phyloP scores from a whole-genome alignment of 2,329 filamentous ascomycete genomes.

The Penicillium sp. region DNA sequence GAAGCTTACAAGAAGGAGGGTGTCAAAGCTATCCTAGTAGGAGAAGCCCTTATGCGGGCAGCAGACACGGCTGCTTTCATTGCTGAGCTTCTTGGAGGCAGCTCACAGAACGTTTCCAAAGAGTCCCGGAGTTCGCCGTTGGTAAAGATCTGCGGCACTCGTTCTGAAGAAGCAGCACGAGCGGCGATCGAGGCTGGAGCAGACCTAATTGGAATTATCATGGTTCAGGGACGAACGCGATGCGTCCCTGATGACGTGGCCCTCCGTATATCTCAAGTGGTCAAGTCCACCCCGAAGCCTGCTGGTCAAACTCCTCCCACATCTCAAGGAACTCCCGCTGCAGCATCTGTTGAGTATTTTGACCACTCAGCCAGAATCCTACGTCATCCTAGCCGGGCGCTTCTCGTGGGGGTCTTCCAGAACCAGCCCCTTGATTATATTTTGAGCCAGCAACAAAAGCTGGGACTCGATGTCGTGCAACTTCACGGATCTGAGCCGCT shows the following conservation, averaged over 20 bases:
- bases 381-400: conserved; percentile 51
- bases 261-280: conserved; percentile 65
- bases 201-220: conserved; percentile 85
- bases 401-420: conserved; percentile 87
- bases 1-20: conserved; percentile 78
- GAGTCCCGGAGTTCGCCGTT: conserved; percentile 43
- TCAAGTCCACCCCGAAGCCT: conserved; percentile 49
- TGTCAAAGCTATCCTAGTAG: conserved; percentile 85
- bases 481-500: conserved; percentile 85
- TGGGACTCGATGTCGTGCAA: conserved; percentile 80
- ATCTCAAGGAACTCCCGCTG: no score
- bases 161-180: conserved; percentile 70
- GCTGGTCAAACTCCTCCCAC: no score
- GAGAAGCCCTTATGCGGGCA: conserved; percentile 91
- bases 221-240: conserved; percentile 72
- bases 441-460: conserved; percentile 66
- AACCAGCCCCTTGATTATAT: conserved; percentile 78
- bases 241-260: conserved; percentile 71
- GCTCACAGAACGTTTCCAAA: no score
- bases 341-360: conserved; percentile 61
- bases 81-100: conserved; percentile 66
- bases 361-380: conserved; percentile 45
- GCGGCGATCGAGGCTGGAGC: conserved; percentile 77
- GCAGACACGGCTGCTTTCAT: conserved; percentile 76
- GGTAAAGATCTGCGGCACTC: conserved; percentile 92